Percentiles rank a stretch among this genome's conserved stretches.
These are phyloP conservation scores for Tothia fuscella DNA, from an alignment of 2,329 filamentous ascomycete genomes.

Conservation along the genomic window DNA sequence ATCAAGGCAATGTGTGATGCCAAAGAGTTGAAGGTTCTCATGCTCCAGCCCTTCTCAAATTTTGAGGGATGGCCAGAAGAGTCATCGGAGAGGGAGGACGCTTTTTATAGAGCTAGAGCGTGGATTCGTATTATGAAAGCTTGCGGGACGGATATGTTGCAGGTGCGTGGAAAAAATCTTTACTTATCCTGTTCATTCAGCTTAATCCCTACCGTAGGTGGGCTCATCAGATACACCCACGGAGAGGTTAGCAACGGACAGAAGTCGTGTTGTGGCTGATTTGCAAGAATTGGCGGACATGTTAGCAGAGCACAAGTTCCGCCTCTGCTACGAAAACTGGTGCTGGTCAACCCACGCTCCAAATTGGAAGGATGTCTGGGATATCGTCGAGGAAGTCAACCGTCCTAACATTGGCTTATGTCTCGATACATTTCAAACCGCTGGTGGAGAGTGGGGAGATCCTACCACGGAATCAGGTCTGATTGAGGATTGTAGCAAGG, in stretches of 20 bases:
- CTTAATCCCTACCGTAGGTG: conserved; percentile 32
- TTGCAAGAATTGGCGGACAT: conserved; percentile 53
- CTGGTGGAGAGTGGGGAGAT: conserved; percentile 61
- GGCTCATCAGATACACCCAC: conserved; percentile 52
- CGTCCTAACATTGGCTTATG: conserved; percentile 59
- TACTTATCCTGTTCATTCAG: conserved; percentile 3
- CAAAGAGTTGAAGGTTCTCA: conserved; percentile 49
- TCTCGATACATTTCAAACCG: conserved; percentile 67
- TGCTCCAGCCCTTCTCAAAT: conserved; percentile 65
- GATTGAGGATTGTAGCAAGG: conserved; percentile 33
- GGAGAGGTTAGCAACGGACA: conserved; percentile 39
- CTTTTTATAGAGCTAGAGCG: conserved; percentile 48
- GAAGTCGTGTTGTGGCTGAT: conserved; percentile 45
- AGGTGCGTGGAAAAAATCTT: conserved; percentile 33
- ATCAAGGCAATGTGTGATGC: conserved; percentile 44
- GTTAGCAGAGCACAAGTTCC: conserved; percentile 43
- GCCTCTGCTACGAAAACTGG: conserved; percentile 70
- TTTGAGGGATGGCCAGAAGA: conserved; percentile 61
- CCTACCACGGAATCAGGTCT: conserved; percentile 52
- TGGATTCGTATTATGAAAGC: conserved; percentile 65
- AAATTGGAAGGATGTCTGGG: conserved; percentile 57
- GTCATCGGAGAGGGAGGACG: conserved; percentile 46
- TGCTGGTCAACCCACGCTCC: conserved; percentile 65
- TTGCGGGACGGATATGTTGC: conserved; percentile 56
- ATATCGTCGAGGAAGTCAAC: conserved; percentile 51